Evolutionary conservation across 176 grass and related monocot genomes (phyloP).

Genomic region (Avena eriantha): DNA sequence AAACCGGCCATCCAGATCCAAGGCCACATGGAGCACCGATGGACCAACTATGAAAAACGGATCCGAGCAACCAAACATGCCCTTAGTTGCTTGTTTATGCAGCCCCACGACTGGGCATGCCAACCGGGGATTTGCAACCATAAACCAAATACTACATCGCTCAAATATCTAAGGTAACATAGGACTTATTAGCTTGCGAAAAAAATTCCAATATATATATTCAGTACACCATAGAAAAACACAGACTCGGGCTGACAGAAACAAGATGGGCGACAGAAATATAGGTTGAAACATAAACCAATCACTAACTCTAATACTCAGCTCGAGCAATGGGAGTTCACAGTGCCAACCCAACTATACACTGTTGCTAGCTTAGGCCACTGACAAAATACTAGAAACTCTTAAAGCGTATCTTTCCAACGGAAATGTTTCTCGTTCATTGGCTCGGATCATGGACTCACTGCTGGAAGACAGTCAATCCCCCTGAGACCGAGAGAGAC

Average conservation of each 20-base stretch:
- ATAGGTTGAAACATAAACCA: slow-evolving; percentile 49
- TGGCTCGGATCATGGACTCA: slow-evolving; percentile 45
- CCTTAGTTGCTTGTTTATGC: too few relatives aligned
- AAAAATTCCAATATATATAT: slow-evolving; percentile 56
- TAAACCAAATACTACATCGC: background rate
- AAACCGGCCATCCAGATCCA: too few relatives aligned
- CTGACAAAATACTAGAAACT: slow-evolving; percentile 54
- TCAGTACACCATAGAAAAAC: slow-evolving; percentile 43
- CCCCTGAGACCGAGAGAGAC: slow-evolving; percentile 33
- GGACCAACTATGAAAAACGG: too few relatives aligned
- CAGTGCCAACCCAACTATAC: slow-evolving; percentile 70
- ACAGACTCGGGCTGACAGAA: slow-evolving; percentile 47
- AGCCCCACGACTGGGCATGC: background rate
- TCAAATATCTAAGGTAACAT: slow-evolving; percentile 20
- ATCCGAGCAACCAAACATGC: too few relatives aligned
- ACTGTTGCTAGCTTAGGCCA: slow-evolving; percentile 75
- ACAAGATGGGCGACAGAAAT: slow-evolving; percentile 45
- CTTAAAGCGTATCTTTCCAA: slow-evolving; percentile 59
- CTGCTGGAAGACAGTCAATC: slow-evolving; percentile 41
- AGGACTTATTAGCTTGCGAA: slow-evolving; percentile 49
- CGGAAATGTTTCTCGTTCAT: slow-evolving; percentile 50
- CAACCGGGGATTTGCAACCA: background rate
- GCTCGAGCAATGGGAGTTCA: slow-evolving; percentile 43
- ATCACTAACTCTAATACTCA: slow-evolving; percentile 55
- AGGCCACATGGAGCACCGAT: too few relatives aligned